Evolutionary conservation across 805 yeast species (phyloP).

Genomic region (Wickerhamiella siamensis): DNA sequence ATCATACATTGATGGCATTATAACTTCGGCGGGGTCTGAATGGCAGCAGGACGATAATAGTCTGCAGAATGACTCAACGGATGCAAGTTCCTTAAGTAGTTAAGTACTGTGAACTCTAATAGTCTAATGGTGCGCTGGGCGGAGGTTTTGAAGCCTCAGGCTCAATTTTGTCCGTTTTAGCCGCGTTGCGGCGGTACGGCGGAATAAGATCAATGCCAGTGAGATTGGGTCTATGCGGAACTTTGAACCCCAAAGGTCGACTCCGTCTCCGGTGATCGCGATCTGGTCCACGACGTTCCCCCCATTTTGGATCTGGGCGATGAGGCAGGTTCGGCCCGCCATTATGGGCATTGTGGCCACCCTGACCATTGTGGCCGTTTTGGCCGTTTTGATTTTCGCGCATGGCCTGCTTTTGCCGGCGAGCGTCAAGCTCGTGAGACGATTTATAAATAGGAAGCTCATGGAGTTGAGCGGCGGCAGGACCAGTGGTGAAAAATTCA

Average conservation of each 20-base stretch:
- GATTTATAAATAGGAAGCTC: slow-evolving; percentile 65
- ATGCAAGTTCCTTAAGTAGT: neutral
- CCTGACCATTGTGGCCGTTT: neutral
- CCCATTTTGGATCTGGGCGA: slow-evolving; percentile 1
- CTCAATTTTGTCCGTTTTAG: neutral
- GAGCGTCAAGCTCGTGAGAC: slow-evolving; percentile 69
- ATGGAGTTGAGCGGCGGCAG: slow-evolving; percentile 42
- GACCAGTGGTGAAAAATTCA: slow-evolving; percentile 50
- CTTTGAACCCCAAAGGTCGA: slow-evolving; percentile 16
- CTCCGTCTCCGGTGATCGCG: slow-evolving; percentile 1
- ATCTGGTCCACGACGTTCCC: neutral
- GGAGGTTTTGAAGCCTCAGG: neutral
- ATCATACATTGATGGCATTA: neutral
- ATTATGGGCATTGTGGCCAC: neutral
- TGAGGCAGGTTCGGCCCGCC: neutral
- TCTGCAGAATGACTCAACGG: neutral
- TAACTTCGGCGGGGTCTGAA: neutral
- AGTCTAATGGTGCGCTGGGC: no score
- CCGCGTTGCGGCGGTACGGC: slow-evolving; percentile 16
- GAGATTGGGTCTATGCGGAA: slow-evolving; percentile 13
- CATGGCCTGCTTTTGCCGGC: slow-evolving; percentile 7
- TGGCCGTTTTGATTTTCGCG: slow-evolving; percentile 5
- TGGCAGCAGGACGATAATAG: no score
- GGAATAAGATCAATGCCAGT: slow-evolving; percentile 14
- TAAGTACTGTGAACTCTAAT: neutral